Percentiles rank a stretch among this genome's conserved stretches.
These are phyloP conservation scores for Aspergillus nanangensis DNA, from an alignment of 495 filamentous ascomycete genomes.

Conservation along the genomic window DNA sequence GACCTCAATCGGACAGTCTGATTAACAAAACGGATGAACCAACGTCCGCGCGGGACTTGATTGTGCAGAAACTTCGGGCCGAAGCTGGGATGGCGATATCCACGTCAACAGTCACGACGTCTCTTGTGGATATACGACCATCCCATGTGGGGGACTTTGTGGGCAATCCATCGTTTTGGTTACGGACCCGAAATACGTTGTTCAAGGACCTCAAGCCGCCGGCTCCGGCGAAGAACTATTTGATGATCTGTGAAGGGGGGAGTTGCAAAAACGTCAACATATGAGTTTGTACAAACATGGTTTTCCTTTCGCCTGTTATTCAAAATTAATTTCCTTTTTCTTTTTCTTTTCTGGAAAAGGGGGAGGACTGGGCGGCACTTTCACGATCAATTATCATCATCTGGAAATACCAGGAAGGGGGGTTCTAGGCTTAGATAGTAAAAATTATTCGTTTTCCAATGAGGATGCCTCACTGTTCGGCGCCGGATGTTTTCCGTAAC, in stretches of 20 bases:
- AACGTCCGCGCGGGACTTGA: conserved; percentile 30
- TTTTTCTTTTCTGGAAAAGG: background rate
- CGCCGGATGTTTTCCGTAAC: too few relatives aligned
- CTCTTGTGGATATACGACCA: conserved; percentile 36
- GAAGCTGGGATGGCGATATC: conserved; percentile 37
- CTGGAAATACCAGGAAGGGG: too few relatives aligned
- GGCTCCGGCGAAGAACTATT: conserved; percentile 36
- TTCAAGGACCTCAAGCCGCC: conserved; percentile 39
- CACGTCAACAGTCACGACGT: conserved; percentile 28
- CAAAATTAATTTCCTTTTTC: background rate
- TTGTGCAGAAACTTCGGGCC: conserved; percentile 31
- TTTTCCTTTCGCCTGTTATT: background rate
- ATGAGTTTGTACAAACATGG: conserved; percentile 8
- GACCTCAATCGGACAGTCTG: conserved; percentile 16
- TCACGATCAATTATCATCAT: too few relatives aligned
- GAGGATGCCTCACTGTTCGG: too few relatives aligned
- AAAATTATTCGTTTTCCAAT: too few relatives aligned
- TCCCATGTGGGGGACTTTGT: conserved; percentile 49
- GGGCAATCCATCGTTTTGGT: conserved; percentile 45
- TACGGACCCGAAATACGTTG: conserved; percentile 44
- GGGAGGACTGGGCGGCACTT: too few relatives aligned
- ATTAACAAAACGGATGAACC: conserved; percentile 25
- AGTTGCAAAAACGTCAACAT: conserved; percentile 41
- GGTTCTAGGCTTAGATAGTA: too few relatives aligned
- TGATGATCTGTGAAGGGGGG: conserved; percentile 49